Percentiles rank a stretch among this genome's conserved stretches.
phyloP scores from a whole-genome alignment of 805 yeast species.

The Sugiyamaella lignohabitans region DNA sequence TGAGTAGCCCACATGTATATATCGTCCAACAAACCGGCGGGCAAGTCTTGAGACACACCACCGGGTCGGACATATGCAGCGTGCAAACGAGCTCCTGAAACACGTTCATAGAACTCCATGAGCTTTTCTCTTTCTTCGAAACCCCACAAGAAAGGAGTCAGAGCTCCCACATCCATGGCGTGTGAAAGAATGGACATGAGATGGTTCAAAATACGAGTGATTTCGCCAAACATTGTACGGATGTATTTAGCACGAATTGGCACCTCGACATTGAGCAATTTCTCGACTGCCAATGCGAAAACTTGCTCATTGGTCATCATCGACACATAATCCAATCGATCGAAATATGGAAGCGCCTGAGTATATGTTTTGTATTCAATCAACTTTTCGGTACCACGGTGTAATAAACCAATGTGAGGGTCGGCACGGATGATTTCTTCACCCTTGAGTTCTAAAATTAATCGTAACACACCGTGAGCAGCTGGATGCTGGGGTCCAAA shows the following conservation, averaged over 20 bases:
- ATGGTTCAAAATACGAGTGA: slow-evolving; percentile 77
- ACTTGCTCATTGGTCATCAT: slow-evolving; percentile 92
- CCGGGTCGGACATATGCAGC: slow-evolving; percentile 88
- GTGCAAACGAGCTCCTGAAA: slow-evolving; percentile 84
- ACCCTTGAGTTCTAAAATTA: slow-evolving; percentile 80
- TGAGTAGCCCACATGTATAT: slow-evolving; percentile 96
- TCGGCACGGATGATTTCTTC: slow-evolving; percentile 83
- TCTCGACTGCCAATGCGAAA: slow-evolving; percentile 76
- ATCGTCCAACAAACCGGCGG: slow-evolving; percentile 80
- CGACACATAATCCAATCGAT: slow-evolving; percentile 72
- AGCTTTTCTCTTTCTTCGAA: slow-evolving; percentile 89
- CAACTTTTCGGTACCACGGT: slow-evolving; percentile 84
- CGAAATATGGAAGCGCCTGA: slow-evolving; percentile 86
- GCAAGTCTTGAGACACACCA: slow-evolving; percentile 84
- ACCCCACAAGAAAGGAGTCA: slow-evolving; percentile 91
- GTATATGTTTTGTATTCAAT: slow-evolving; percentile 80
- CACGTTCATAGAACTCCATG: slow-evolving; percentile 89
- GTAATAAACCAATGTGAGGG: slow-evolving; percentile 83
- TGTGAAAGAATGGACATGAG: slow-evolving; percentile 81
- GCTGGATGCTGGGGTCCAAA: slow-evolving; percentile 96
- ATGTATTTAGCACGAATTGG: slow-evolving; percentile 81
- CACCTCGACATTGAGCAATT: slow-evolving; percentile 74
- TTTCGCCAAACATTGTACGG: slow-evolving; percentile 80
- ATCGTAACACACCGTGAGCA: slow-evolving; percentile 85
- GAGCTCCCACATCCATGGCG: slow-evolving; percentile 92